Evolutionary conservation across 1,139 yeast species (phyloP).

Genomic region (Hansenula anomala): DNA sequence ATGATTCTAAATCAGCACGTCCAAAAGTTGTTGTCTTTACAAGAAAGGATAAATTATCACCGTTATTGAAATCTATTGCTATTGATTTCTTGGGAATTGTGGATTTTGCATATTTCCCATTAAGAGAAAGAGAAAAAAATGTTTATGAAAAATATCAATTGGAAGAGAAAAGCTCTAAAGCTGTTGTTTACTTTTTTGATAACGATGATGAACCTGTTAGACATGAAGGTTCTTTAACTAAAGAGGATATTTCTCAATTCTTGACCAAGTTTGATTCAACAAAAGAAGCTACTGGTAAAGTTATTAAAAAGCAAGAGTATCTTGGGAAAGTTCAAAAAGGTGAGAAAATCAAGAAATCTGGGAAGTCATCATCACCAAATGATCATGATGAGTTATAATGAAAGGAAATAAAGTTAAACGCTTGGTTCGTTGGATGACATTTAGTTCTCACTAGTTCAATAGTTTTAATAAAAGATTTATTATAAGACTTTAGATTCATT

Average conservation of each 20-base stretch:
- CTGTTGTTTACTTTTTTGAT: conserved; percentile 10
- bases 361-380: no score
- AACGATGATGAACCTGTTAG: conserved; percentile 1
- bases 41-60: conserved; percentile 44
- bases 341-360: conserved; percentile 11
- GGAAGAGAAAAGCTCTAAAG: conserved; percentile 9
- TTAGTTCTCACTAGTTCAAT: no score
- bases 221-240: conserved; percentile 14
- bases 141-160: conserved; percentile 11
- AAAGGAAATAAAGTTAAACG: no score
- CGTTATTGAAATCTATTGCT: conserved; percentile 68
- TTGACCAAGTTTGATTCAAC: conserved; percentile 3
- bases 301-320: conserved; percentile 7
- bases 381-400: conserved; percentile 5
- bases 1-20: conserved; percentile 17
- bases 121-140: conserved; percentile 11
- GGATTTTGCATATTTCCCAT: conserved; percentile 35
- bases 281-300: background rate
- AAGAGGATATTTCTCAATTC: conserved; percentile 8
- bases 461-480: no score
- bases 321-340: conserved; percentile 14
- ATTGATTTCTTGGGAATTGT: conserved; percentile 57
- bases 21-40: conserved; percentile 44
- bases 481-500: no score
- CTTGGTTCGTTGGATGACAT: no score